These are phyloP conservation scores for Carex arenaria DNA, from an alignment of 202 grass and related monocot species.

Conservation along the genomic window DNA sequence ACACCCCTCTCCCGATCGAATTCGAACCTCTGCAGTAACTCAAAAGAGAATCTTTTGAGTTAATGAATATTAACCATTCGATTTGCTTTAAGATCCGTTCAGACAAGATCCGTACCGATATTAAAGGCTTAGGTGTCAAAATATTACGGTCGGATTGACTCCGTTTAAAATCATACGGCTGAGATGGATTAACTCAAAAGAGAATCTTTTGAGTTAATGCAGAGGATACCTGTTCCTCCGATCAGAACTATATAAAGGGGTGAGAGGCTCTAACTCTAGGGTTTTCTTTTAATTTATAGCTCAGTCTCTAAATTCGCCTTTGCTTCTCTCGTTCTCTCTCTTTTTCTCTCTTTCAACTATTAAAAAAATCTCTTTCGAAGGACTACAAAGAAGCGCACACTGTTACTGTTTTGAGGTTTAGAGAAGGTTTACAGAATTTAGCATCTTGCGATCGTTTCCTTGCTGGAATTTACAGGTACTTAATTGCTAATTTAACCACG, in stretches of 20 bases:
- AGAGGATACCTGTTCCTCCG: not conserved
- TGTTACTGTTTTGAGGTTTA: not conserved
- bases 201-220: no score
- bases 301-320: not conserved
- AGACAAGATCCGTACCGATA: no score
- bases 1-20: not conserved
- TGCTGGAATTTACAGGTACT: slow-evolving; percentile 11
- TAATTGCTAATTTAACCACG: not conserved
- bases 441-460: not conserved
- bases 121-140: no score
- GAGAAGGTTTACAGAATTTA: not conserved
- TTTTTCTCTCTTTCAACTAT: not conserved
- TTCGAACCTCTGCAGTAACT: no score
- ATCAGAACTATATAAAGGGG: not conserved
- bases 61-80: no score
- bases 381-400: not conserved
- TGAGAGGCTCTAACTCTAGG: not conserved
- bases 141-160: no score
- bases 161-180: no score
- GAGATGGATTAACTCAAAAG: no score
- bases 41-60: no score
- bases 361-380: not conserved
- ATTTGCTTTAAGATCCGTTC: no score
- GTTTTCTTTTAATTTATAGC: slow-evolving; percentile 18
- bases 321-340: not conserved